Percentiles rank a stretch among this genome's conserved stretches.
Evolutionary conservation across 129 eudicot genomes (phyloP).

Genomic region (Flaveria trinervia): DNA sequence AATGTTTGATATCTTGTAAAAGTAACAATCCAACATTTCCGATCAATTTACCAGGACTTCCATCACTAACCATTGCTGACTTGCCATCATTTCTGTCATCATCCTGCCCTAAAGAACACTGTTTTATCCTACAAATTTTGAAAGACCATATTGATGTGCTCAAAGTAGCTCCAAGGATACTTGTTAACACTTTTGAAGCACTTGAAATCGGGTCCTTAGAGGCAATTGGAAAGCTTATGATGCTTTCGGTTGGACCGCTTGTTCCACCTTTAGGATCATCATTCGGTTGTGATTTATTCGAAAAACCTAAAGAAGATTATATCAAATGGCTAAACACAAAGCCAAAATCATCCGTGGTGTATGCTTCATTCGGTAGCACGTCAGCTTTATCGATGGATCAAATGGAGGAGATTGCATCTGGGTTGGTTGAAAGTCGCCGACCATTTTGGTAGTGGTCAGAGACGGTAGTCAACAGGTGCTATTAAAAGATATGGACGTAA

Average conservation of each 20-base stretch:
- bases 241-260: slow-evolving; percentile 29
- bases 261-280: slow-evolving; percentile 2
- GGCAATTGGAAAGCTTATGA: slow-evolving; percentile 19
- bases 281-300: background rate
- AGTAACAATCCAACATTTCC: background rate
- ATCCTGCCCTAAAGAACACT: slow-evolving; percentile 13
- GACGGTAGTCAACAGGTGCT: background rate
- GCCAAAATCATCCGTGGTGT: slow-evolving; percentile 49
- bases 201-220: slow-evolving; percentile 17
- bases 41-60: slow-evolving; percentile 39
- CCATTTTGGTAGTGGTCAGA: background rate
- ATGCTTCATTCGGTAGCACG: slow-evolving; percentile 64
- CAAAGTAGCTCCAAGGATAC: slow-evolving; percentile 26
- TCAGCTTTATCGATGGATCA: slow-evolving; percentile 32
- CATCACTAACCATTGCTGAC: slow-evolving; percentile 17
- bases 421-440: background rate
- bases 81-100: slow-evolving; percentile 38
- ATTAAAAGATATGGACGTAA: background rate
- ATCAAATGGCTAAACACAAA: slow-evolving; percentile 47
- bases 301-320: slow-evolving; percentile 12
- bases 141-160: slow-evolving; percentile 28
- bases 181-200: slow-evolving; percentile 21
- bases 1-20: background rate
- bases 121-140: background rate
- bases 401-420: slow-evolving; percentile 49